Percentiles rank a stretch among this genome's conserved stretches.
Conservation (phyloP, 148 eudicot species). For the Silene conica region DNA sequence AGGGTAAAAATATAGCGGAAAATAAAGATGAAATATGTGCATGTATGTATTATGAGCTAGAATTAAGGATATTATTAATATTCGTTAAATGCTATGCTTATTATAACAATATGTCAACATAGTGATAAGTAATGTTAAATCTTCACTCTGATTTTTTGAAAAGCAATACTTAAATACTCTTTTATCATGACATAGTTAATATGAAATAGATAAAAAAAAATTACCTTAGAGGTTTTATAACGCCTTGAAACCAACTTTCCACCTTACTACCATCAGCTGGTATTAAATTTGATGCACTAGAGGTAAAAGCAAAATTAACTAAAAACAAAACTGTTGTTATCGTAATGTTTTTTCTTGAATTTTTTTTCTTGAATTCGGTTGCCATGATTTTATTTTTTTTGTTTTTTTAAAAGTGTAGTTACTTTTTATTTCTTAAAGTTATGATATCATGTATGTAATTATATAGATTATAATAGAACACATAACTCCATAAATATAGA, state of each 20-base stretch:
- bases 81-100: too few species aligned
- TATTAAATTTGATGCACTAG: slow-evolving; percentile 18
- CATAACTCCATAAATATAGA: neutral
- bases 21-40: too few species aligned
- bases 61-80: too few species aligned
- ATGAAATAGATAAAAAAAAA: neutral
- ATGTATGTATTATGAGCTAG: too few species aligned
- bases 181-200: neutral
- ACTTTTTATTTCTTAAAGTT: neutral
- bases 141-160: neutral
- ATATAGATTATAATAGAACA: too few species aligned
- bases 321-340: neutral
- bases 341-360: neutral
- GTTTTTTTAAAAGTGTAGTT: too few species aligned
- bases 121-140: too few species aligned
- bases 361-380: neutral
- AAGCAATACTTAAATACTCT: too few species aligned
- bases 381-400: slow-evolving; percentile 5
- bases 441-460: too few species aligned
- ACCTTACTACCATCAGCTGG: slow-evolving; percentile 31
- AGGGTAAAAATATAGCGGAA: too few species aligned
- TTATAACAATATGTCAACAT: too few species aligned
- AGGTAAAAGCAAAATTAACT: neutral
- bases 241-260: slow-evolving; percentile 34
- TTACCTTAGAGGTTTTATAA: slow-evolving; percentile 18